A percentile compares a stretch with the other conserved stretches of the same genome.
phyloP scores from a whole-genome alignment of 345 rosid genomes.

The Mangifera indica region DNA sequence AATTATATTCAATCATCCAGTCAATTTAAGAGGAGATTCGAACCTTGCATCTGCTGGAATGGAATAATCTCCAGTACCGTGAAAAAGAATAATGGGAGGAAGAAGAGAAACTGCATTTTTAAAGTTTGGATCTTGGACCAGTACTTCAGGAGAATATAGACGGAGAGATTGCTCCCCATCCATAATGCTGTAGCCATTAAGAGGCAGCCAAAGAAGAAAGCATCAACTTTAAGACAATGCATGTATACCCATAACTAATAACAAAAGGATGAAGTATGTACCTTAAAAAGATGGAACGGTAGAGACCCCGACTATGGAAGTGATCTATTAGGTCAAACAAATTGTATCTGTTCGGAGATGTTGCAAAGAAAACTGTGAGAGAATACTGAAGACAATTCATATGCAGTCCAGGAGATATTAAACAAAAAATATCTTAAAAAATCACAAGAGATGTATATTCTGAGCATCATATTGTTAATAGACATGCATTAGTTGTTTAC shows the following conservation, averaged over 20 bases:
- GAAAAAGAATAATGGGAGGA: constrained; percentile 79
- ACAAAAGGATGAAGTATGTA: constrained; percentile 23
- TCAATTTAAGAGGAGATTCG: constrained; percentile 23
- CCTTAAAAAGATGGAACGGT: constrained; percentile 81
- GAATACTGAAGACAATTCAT: constrained; percentile 11
- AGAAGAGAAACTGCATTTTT: constrained; percentile 59
- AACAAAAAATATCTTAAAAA: not conserved
- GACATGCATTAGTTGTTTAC: not conserved
- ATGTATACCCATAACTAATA: not conserved
- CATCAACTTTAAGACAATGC: not conserved
- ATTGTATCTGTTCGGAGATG: constrained; percentile 67
- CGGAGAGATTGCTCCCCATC: constrained; percentile 84
- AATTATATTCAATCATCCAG: constrained; percentile 1
- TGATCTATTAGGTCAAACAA: constrained; percentile 78
- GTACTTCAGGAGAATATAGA: constrained; percentile 80
- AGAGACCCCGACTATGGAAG: constrained; percentile 80
- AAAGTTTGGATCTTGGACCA: constrained; percentile 61
- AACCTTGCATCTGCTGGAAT: constrained; percentile 93
- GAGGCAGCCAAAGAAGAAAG: not conserved
- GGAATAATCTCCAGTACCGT: constrained; percentile 92
- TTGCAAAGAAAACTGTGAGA: constrained; percentile 16
- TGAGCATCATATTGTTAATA: not conserved
- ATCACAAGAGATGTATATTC: not conserved
- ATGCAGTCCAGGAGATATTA: not conserved
- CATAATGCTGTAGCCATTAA: constrained; percentile 63